phyloP scores from a whole-genome alignment of 2,329 filamentous ascomycete genomes.

The Aspergillus candidus region DNA sequence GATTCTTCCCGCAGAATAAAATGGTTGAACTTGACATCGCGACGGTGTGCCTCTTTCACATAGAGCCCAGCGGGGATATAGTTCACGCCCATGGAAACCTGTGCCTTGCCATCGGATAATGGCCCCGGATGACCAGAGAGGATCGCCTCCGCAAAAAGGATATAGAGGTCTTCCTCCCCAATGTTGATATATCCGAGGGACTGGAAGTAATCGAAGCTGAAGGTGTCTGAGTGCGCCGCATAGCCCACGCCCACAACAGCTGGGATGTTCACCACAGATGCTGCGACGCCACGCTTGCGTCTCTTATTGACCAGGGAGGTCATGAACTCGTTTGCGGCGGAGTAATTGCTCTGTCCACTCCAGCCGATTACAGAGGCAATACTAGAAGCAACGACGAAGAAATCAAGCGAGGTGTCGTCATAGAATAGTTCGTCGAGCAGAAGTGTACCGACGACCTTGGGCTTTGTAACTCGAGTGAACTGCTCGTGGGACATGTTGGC shows the following conservation, averaged over 20 bases:
- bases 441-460: constrained; percentile 18
- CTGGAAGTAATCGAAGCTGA: background rate
- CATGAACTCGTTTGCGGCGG: constrained; percentile 39
- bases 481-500: constrained; percentile 5
- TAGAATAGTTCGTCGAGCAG: constrained; percentile 13
- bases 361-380: constrained; percentile 31
- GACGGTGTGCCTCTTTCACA: background rate
- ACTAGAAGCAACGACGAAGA: constrained; percentile 40
- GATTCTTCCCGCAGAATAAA: too few relatives aligned
- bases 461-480: constrained; percentile 6
- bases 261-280: constrained; percentile 36
- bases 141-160: constrained; percentile 10
- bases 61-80: background rate
- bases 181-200: constrained; percentile 2
- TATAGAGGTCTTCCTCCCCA: constrained; percentile 4
- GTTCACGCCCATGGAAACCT: background rate
- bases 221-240: constrained; percentile 15
- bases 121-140: constrained; percentile 3
- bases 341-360: constrained; percentile 35
- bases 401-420: constrained; percentile 18
- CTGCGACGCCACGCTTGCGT: constrained; percentile 33
- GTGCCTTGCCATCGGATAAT: too few relatives aligned
- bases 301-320: constrained; percentile 32
- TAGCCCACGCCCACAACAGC: constrained; percentile 41
- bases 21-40: too few relatives aligned